Conservation (phyloP, 192 early-diverging fungal genomes). For the Mortierella hygrophila region DNA sequence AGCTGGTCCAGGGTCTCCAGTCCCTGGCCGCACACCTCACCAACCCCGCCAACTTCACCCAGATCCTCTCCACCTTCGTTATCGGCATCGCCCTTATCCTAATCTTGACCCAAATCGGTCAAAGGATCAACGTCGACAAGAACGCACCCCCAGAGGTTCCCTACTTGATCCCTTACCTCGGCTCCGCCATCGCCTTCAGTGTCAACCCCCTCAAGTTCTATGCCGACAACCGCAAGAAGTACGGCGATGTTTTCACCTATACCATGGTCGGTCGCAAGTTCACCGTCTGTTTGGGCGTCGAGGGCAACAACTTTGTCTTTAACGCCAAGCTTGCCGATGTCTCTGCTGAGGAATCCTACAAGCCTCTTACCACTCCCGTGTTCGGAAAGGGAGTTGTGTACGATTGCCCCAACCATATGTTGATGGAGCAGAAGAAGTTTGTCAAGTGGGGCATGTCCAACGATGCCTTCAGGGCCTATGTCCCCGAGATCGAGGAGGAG, state of each 20-base stretch:
- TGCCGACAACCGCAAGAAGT: slow-evolving; percentile 81
- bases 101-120: slow-evolving; percentile 46
- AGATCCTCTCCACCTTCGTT: slow-evolving; percentile 41
- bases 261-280: slow-evolving; percentile 92
- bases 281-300: slow-evolving; percentile 89
- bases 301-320: slow-evolving; percentile 98
- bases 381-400: slow-evolving; percentile 98
- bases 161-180: slow-evolving; percentile 90
- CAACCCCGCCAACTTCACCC: slow-evolving; percentile 54
- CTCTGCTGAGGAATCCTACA: slow-evolving; percentile 94
- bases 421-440: slow-evolving; percentile 99
- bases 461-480: slow-evolving; percentile 88
- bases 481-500: slow-evolving; percentile 90
- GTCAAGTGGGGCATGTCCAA: slow-evolving; percentile 93
- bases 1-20: slow-evolving; percentile 50
- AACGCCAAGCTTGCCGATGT: slow-evolving; percentile 90
- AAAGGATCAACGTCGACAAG: slow-evolving; percentile 49
- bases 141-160: slow-evolving; percentile 79
- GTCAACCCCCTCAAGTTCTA: slow-evolving; percentile 92
- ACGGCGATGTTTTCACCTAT: slow-evolving; percentile 95
- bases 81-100: slow-evolving; percentile 47
- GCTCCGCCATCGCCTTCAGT: slow-evolving; percentile 89
- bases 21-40: slow-evolving; percentile 42
- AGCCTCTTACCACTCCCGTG: slow-evolving; percentile 91
- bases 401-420: slow-evolving; percentile 89